Evolutionary conservation across 768 basidiomycete species (phyloP), one percentile per base, ranked within the genome.

Genomic region (Melanogaster broomeanus): DNA sequence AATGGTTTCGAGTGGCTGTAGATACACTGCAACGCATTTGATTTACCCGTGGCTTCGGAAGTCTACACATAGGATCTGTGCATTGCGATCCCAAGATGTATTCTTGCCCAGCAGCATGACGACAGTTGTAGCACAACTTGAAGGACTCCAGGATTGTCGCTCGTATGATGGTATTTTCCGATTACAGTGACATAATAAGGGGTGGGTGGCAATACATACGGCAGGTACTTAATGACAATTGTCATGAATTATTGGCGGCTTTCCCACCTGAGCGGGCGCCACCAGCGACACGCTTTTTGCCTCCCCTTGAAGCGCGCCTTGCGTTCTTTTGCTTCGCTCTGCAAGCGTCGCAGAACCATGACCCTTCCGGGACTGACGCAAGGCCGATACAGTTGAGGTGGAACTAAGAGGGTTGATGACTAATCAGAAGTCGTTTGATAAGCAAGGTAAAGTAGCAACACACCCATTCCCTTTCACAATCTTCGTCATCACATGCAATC

Each of bases 391-490:
- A 93, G 13, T 72, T 74, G 49, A 93, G 74, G 67, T 93, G 90
- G 76, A 92, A 93, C 90, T 93, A 60, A 33, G 43, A 47, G 45
- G 42, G 15, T 6, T 49, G 42, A 38, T 49, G 27, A 57, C 50
- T 25, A 56, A 50, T 65, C 21, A 58, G 45, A 24, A 19, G 18
- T 11, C n/a, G 52, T 46, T 45, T n/a, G 16, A 27, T 22, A 45
- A 13, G 43, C 42, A 35, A 22, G 41, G 47, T 48, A 40, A 57
- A 47, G 31, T 47, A 45, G 48, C 49, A 41, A 59, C 90, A 65
- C 59, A 95, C 93, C 93, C 93, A 97, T 87, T 95, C 93, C 51
- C 77, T 76, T 60, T 86, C 83, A 72, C 93, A 96, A 40, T 78
- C 76, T 16, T 75, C 73, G 61, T 86, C 90, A 67, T 97, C 93